Evolutionary conservation across 768 basidiomycete species (phyloP), one percentile per base, ranked within the genome.

Genomic region (Russula virescens): DNA sequence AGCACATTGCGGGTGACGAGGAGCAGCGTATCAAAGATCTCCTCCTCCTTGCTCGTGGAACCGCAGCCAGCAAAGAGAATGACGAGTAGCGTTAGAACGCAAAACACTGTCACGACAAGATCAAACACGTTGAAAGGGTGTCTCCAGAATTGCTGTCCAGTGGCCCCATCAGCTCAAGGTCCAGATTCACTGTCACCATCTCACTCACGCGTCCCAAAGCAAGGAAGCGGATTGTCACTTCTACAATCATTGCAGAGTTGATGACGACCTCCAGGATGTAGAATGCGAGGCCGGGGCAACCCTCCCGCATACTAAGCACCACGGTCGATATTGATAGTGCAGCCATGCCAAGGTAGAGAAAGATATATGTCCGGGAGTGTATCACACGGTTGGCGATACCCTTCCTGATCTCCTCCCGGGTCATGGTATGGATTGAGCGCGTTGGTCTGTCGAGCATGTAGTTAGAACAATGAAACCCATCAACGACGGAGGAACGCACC

Each of bases 91-190:
- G 97, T 99, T 61, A 98, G 72, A 5, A 84, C 87, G 71, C 96
- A 98, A 76, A 99, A 91, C 31, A 83, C 67, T 2, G 97, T 98
- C 48, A 99, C 80, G 54, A 90, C 82, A 18, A 97, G 80, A 72
- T 98, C 95, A 69, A 95, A 79, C 35, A 91, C 77, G 72, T 98
- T 98, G 76, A 92, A 94, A 13, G 87, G 86, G n/a, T 91, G 91
- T 72, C 84, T 89, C 92, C 92, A 95, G 78, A 97, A 97, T 92
- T 94, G 90, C 94, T 95, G 71, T 45, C 57, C 61, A 43, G 23
- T 55, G 19, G 13, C 45, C 42, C 7, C 31, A 5, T 47, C 46
- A 64, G 54, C 42, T 38, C 16, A 21, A n/a, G 19, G 18, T 18
- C 23, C 38, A 23, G 26, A 23, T 21, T 35, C 5, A 13, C 31